Evolutionary conservation across 1,139 yeast genomes (phyloP), one percentile per base, ranked within the genome.

Genomic region (Pichia sp.): DNA sequence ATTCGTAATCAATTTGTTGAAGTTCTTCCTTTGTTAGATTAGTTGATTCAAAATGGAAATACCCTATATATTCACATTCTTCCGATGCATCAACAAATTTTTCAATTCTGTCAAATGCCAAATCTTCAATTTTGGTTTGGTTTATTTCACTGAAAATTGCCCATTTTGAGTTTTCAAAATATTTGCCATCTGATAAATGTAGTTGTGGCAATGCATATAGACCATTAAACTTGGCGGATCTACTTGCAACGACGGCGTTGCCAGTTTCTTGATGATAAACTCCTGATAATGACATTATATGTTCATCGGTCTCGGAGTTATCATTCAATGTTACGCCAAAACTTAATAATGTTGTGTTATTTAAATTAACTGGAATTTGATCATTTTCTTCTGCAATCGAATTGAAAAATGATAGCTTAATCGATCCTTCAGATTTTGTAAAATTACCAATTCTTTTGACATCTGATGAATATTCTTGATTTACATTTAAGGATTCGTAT

Each of bases 201-300:
- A 82, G 66, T 56, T 81, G 86, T 1, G 89, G 85, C 26, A 83
- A 59, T 0, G 69, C 81, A 57, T 74, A 74, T 8, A 71, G 56
- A 4, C 95, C 90, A 42, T 76, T 72, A 60, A 85, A 88, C 63
- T 88, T 88, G 11, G 85, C 87, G 24, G 94, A 79, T 42, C 76
- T 71, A 0, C 95, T 77, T 18, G 77, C 62, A 2, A 84, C 71
- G 11, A 88, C 67, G 16, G 88, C 61, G 48, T 87, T 74, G 0
- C 97, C 97, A 0, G 80, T 68, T 11, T 76, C 72, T 53, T 81
- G 81, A 59, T 83, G 83, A 62, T 89, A 88, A 3, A 86, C 71
- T 0, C 96, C 97, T 20, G 65, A 63, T 23, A 87, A 64, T 3
- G 68, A 70, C 18, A 87, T 53, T 0, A 62, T 61, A 59, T 79